Base-by-base conservation (phyloP, 148 eudicot genomes). In the Rhododendron ferrugineum region DNA sequence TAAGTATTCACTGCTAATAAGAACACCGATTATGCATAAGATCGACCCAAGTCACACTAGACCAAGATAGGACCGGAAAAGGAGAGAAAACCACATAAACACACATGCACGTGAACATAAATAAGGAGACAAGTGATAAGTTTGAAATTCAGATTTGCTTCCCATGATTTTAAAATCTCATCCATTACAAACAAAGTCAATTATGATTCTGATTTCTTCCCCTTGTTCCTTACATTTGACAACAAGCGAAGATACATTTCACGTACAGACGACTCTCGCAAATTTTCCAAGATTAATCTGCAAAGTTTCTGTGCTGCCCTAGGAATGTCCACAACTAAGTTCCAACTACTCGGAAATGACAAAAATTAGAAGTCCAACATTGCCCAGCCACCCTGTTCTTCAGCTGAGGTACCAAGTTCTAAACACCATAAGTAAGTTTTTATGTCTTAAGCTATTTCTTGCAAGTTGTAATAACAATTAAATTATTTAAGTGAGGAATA, bases 401-500 rank as follows among this genome's bases (percentile, higher is more conserved):
- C 76, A 60, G 76, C 56, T 82, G 76, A 64, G 56, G 54, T 82
- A 26, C 54, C 76, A 64, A 42, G 75, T 82, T 64, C 66, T 42
- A 42, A 62, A 42, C 84, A 42, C 1, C 68, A 82, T 26, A 42
- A 37, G 70, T 13, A 62, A 13, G 50, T 46, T 72, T 46, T 37
- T 49, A 46, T 4, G 8, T 64, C 14, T 2, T 23, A 37, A 62
- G 30, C 26, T 82, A 82, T 60, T 40, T 62, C 34, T 34, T 66
- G 28, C 56, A 60, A 37, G 4, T 18, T 62, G 40, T 82, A 49
- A 60, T 3, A n/a, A 77, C 22, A 14, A 32, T 72, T 32, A 13
- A 30, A 18, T 20, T 76, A 20, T 77, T 77, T 3, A 78, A 46
- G 81, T 78, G 26, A 18, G 16, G 44, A 15, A 30, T 5, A 22